Evolutionary conservation across 345 rosid genomes (phyloP).

Genomic region (Sonneratia caseolaris): DNA sequence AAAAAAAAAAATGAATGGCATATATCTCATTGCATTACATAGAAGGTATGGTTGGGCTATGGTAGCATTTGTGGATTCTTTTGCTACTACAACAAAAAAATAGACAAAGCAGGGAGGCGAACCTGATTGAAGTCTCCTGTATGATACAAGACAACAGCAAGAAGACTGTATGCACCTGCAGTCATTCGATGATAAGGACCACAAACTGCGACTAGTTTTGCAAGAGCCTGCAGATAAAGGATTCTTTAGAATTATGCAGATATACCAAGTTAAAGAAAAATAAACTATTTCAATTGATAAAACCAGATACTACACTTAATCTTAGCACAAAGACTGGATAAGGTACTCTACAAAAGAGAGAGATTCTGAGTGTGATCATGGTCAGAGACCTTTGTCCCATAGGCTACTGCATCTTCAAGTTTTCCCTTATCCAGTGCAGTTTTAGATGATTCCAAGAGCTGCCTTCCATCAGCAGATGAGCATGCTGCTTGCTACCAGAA

Average conservation of each 20-base stretch:
- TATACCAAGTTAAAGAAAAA: not conserved
- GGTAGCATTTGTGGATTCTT: not conserved
- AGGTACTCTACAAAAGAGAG: not conserved
- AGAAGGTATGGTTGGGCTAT: not conserved
- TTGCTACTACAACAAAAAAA: not conserved
- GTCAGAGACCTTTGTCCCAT: constrained; percentile 74
- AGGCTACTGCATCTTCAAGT: constrained; percentile 97
- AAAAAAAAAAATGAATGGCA: not conserved
- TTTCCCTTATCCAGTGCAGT: constrained; percentile 98
- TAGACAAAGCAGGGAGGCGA: constrained; percentile 7
- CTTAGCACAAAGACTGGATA: not conserved
- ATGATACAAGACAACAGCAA: constrained; percentile 95
- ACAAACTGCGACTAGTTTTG: constrained; percentile 94
- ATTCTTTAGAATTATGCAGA: constrained; percentile 7
- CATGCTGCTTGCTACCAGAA: constrained; percentile 93
- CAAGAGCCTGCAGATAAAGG: constrained; percentile 61
- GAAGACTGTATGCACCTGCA: constrained; percentile 99
- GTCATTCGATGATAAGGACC: constrained; percentile 99
- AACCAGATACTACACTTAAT: not conserved
- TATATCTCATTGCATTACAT: not conserved
- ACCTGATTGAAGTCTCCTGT: constrained; percentile 99
- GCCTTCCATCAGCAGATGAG: constrained; percentile 99
- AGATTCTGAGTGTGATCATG: not conserved
- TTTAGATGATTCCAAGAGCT: constrained; percentile 95
- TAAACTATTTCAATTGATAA: not conserved